These are phyloP conservation scores for Suhomyces bribrorum DNA, from an alignment of 1,139 yeast genomes.

Conservation along the genomic window DNA sequence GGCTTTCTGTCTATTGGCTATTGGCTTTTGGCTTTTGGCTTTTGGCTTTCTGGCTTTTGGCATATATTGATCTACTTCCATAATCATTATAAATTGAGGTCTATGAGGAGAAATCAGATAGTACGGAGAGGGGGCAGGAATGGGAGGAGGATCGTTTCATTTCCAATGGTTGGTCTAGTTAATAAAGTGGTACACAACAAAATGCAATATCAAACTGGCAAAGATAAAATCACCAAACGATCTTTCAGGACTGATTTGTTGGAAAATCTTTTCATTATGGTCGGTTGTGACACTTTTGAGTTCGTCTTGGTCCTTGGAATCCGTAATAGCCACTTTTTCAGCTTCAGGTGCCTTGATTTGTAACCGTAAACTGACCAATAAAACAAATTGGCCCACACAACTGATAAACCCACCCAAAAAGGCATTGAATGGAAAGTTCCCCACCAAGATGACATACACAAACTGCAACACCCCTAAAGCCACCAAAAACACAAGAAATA, in stretches of 20 bases:
- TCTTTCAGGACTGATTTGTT: slow-evolving; percentile 66
- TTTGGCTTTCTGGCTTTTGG: too few species aligned
- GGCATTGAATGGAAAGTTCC: slow-evolving; percentile 95
- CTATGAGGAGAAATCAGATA: too few species aligned
- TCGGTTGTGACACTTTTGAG: slow-evolving; percentile 7
- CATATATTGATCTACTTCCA: not conserved
- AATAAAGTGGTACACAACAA: slow-evolving; percentile 86
- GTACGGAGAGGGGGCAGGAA: too few species aligned
- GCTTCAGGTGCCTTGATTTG: slow-evolving; percentile 40
- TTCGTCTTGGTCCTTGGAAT: slow-evolving; percentile 15
- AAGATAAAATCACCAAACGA: slow-evolving; percentile 88
- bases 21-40: too few species aligned
- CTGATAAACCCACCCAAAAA: slow-evolving; percentile 89
- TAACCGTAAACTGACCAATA: slow-evolving; percentile 76
- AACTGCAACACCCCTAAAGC: slow-evolving; percentile 77
- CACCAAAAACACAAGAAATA: slow-evolving; percentile 74
- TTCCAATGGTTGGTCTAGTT: slow-evolving; percentile 57
- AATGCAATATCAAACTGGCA: slow-evolving; percentile 87
- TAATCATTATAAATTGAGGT: not conserved
- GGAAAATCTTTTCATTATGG: slow-evolving; percentile 34
- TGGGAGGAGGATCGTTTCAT: too few species aligned
- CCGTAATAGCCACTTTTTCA: slow-evolving; percentile 6
- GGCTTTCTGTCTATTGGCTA: too few species aligned
- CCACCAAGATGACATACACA: slow-evolving; percentile 70
- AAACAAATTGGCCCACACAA: slow-evolving; percentile 94